Evolutionary conservation across 1,284 basidiomycete genomes (phyloP).

Genomic region (Cutaneotrichosporon cavernicola): DNA sequence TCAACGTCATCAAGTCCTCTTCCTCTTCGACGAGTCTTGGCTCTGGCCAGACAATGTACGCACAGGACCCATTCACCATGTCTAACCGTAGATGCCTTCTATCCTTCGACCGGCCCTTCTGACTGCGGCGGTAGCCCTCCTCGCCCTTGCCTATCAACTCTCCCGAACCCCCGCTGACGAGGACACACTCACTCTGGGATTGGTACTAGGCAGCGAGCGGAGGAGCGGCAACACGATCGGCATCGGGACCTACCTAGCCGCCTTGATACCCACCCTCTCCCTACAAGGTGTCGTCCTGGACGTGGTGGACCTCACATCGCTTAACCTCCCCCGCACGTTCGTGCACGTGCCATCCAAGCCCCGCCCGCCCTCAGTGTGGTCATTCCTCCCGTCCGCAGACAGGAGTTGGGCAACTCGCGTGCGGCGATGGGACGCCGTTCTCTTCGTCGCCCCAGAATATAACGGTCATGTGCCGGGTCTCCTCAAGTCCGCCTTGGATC

Average conservation of each 20-base stretch:
- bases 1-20: too few relatives aligned
- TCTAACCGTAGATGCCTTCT: too few relatives aligned
- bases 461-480: neutral
- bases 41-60: too few relatives aligned
- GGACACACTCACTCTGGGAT: neutral
- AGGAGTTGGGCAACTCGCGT: slow-evolving; percentile 2
- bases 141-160: neutral
- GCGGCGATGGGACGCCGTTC: neutral
- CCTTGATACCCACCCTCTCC: neutral
- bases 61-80: too few relatives aligned
- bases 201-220: neutral
- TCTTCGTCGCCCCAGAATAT: slow-evolving; percentile 6
- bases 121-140: neutral
- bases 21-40: too few relatives aligned
- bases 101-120: too few relatives aligned
- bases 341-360: neutral
- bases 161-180: neutral
- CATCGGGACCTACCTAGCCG: neutral
- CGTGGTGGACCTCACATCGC: neutral
- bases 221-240: neutral
- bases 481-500: slow-evolving; percentile 1
- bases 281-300: neutral
- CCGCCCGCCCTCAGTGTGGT: neutral
- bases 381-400: neutral
- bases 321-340: neutral